Conservation (phyloP, 208 protist genomes). For the Spongospora subterranea region DNA sequence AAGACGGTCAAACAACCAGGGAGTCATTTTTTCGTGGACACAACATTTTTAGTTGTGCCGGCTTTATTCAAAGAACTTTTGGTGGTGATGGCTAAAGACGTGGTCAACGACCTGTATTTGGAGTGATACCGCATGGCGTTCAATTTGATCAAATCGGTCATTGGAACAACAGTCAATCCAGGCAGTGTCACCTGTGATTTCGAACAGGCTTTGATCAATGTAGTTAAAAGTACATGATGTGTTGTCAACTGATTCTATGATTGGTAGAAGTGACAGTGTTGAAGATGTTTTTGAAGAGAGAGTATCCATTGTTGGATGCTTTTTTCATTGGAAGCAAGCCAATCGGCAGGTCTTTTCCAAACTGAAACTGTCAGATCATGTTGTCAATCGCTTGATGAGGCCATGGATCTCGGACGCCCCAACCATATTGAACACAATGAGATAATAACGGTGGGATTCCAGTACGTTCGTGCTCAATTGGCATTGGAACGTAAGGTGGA, state of each 20-base stretch:
- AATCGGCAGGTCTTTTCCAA: neutral
- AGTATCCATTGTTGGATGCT: neutral
- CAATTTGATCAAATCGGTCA: neutral
- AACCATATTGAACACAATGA: neutral
- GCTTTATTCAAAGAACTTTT: neutral
- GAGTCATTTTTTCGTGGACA: neutral
- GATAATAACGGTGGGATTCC: neutral
- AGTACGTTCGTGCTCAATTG: neutral
- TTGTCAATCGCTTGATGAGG: neutral
- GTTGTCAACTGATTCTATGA: neutral
- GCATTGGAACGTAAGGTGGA: neutral
- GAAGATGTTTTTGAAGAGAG: neutral
- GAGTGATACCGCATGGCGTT: neutral
- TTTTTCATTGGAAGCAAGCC: neutral
- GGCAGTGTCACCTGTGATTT: neutral
- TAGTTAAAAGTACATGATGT: neutral
- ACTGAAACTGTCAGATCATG: neutral
- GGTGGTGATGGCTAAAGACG: neutral
- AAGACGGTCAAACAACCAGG: neutral
- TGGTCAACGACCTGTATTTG: neutral
- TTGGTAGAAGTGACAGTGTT: neutral
- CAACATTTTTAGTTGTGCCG: neutral
- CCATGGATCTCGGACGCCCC: neutral
- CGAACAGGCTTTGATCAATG: neutral
- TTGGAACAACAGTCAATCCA: neutral